Percentiles rank a stretch among this genome's conserved stretches.
These are phyloP conservation scores for Trichoderma sp. DNA, from an alignment of 2,329 filamentous ascomycete genomes.

Conservation along the genomic window DNA sequence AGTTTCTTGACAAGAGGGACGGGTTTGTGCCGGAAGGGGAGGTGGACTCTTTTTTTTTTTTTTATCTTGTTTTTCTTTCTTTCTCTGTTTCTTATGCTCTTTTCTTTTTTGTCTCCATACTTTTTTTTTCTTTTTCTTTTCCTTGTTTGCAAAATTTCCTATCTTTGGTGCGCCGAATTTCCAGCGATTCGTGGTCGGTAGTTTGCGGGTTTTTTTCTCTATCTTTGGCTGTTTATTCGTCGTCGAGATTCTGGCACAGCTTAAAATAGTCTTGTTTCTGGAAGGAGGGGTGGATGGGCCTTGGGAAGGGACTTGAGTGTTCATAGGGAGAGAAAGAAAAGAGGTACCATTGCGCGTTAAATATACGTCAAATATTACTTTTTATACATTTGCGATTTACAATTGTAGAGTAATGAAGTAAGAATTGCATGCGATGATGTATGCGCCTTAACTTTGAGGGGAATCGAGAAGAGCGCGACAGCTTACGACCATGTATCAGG, in stretches of 20 bases:
- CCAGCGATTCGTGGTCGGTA: conserved; percentile 28
- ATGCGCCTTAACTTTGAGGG: neutral
- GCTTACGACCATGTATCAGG: too few relatives aligned
- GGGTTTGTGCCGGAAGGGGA: conserved; percentile 6
- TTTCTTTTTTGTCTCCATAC: neutral
- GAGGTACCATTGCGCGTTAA: conserved; percentile 14
- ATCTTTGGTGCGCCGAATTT: conserved; percentile 28
- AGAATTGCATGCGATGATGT: neutral
- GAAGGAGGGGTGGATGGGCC: neutral
- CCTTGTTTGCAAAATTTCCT: conserved; percentile 5
- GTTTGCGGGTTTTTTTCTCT: conserved; percentile 24
- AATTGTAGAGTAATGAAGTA: neutral
- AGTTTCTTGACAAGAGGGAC: conserved; percentile 24
- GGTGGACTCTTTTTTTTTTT: conserved; percentile 12
- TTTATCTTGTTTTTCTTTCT: neutral
- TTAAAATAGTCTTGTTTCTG: conserved; percentile 11
- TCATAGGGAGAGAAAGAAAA: conserved; percentile 8
- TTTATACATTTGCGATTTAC: neutral
- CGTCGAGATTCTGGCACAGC: conserved; percentile 4
- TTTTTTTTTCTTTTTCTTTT: neutral
- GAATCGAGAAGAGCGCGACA: neutral
- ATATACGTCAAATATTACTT: conserved; percentile 25
- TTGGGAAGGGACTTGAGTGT: neutral
- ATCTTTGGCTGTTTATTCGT: conserved; percentile 10
- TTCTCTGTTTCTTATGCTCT: neutral